Evolutionary conservation across 2,329 filamentous ascomycete species (phyloP).

Genomic region (Verticillium dahliae): DNA sequence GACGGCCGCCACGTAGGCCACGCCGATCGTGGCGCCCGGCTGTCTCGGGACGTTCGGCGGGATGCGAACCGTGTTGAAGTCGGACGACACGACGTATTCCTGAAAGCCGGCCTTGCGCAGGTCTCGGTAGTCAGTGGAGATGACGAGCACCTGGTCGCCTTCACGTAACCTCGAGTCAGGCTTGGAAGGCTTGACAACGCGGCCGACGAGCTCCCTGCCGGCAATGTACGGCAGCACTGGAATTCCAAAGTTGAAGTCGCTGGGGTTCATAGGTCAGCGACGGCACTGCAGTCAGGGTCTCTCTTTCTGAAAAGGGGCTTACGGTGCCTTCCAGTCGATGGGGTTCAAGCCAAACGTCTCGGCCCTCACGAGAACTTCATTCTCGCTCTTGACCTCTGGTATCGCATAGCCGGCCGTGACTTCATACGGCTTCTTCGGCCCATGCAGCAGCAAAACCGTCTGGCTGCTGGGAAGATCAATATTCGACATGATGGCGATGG

Average conservation of each 20-base stretch:
- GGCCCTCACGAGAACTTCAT: conserved; percentile 57
- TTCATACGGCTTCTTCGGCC: conserved; percentile 40
- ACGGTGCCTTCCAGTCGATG: conserved; percentile 72
- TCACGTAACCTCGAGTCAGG: conserved; percentile 33
- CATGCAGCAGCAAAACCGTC: conserved; percentile 42
- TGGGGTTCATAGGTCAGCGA: conserved; percentile 18
- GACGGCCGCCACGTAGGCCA: conserved; percentile 64
- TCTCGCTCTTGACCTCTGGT: conserved; percentile 27
- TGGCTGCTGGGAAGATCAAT: conserved; percentile 20
- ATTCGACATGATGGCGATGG: not conserved
- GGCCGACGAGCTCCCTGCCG: conserved; percentile 63
- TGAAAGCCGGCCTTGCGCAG: conserved; percentile 67
- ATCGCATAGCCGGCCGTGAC: conserved; percentile 36
- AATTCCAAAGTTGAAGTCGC: conserved; percentile 65
- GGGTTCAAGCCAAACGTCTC: conserved; percentile 66
- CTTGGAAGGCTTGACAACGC: conserved; percentile 41
- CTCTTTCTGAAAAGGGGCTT: conserved; percentile 20
- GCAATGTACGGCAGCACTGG: conserved; percentile 62
- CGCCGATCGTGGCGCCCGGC: conserved; percentile 57
- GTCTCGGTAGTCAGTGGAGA: conserved; percentile 70
- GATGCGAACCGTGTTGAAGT: conserved; percentile 59
- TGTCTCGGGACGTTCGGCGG: conserved; percentile 45
- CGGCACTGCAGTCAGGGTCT: not conserved
- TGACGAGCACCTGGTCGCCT: conserved; percentile 53
- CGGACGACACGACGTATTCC: conserved; percentile 58